These are phyloP conservation scores for Elaeis oleifera DNA, from an alignment of 202 grass and related monocot genomes.

Conservation along the genomic window DNA sequence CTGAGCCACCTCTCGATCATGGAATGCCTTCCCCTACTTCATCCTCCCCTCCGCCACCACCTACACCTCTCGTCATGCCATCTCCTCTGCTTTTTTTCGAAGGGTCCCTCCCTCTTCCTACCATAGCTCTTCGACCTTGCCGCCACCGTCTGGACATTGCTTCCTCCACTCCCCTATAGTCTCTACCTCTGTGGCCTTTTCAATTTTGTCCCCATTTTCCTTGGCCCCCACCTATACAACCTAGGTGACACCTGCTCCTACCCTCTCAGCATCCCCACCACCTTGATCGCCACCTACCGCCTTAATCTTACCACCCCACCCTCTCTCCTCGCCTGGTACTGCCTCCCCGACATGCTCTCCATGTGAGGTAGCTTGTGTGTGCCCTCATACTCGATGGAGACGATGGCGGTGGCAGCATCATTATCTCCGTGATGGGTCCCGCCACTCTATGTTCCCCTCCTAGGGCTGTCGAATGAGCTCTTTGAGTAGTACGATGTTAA, in stretches of 20 bases:
- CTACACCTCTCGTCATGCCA: conserved; percentile 47
- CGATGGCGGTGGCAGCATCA: conserved; percentile 17
- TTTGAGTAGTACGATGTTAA: conserved; percentile 42
- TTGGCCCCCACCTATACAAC: conserved; percentile 56
- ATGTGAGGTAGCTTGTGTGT: conserved; percentile 75
- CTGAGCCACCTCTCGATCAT: conserved; percentile 58
- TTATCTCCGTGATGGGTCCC: conserved; percentile 65
- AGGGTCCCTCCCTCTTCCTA: conserved; percentile 52
- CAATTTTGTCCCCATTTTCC: conserved; percentile 42
- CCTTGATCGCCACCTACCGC: conserved; percentile 43
- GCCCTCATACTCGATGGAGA: conserved; percentile 4
- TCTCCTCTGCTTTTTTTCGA: conserved; percentile 69
- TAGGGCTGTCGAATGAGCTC: conserved; percentile 56
- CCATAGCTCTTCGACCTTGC: conserved; percentile 64
- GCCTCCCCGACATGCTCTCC: conserved; percentile 52
- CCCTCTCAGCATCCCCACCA: conserved; percentile 51
- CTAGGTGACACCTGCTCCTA: conserved; percentile 67
- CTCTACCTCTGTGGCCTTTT: conserved; percentile 52
- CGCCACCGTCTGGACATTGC: conserved; percentile 36
- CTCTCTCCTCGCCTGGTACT: conserved; percentile 32
- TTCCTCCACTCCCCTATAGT: conserved; percentile 68
- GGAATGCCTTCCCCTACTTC: conserved; percentile 35
- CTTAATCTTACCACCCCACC: conserved; percentile 41
- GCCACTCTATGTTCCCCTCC: conserved; percentile 58
- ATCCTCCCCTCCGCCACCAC: conserved; percentile 56